Evolutionary conservation across 192 early-diverging fungal species (phyloP).

Genomic region (Pilobolus umbonatus): DNA sequence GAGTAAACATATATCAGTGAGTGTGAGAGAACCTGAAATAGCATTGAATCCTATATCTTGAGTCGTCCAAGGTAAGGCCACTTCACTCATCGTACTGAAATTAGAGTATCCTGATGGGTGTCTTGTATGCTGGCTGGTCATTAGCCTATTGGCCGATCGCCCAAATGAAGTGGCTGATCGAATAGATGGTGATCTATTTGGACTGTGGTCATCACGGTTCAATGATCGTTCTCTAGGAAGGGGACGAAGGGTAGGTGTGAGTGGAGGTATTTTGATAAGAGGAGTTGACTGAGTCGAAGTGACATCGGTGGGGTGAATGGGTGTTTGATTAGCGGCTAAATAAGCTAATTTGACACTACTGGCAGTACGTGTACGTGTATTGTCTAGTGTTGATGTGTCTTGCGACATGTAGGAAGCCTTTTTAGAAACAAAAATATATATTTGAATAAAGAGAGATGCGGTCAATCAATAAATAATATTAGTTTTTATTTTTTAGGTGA

Average conservation of each 20-base stretch:
- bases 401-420: no score
- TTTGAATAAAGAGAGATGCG: no score
- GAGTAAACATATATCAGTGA: not conserved
- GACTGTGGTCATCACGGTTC: conserved; percentile 11
- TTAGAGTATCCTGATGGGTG: conserved; percentile 42
- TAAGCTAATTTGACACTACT: conserved; percentile 11
- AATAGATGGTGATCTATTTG: conserved; percentile 24
- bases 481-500: no score
- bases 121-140: conserved; percentile 31
- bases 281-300: not conserved
- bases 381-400: no score
- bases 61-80: conserved; percentile 56
- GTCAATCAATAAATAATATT: no score
- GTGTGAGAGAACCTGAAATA: conserved; percentile 57
- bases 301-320: not conserved
- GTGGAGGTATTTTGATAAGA: not conserved
- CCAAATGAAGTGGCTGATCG: conserved; percentile 24
- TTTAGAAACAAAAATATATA: no score
- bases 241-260: not conserved
- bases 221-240: conserved; percentile 8
- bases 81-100: conserved; percentile 47
- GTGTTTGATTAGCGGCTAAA: not conserved
- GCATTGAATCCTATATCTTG: conserved; percentile 79
- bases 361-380: conserved; percentile 6
- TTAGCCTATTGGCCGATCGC: conserved; percentile 11